Evolutionary conservation across 768 basidiomycete genomes (phyloP), one percentile per base, ranked within the genome.

Genomic region (Hygrophoropsis aurantiaca): DNA sequence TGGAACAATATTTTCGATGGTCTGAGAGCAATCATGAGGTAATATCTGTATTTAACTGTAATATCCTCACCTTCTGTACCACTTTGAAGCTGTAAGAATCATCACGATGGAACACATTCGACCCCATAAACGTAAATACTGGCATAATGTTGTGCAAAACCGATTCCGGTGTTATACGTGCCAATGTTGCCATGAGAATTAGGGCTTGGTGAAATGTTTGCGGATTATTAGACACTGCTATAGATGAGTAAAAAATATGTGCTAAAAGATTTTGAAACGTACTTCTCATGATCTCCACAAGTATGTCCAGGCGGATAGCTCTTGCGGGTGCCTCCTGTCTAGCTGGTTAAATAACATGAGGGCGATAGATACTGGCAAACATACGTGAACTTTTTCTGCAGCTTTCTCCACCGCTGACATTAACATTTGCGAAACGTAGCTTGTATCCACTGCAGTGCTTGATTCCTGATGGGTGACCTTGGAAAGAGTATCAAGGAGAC

Each of bases 121-220:
- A 91, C 16, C 97, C 95, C 92, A 98, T 97, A 70, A 97, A 98
- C 0, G 94, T 97, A 73, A 99, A 98, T 37, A 99, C 85, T 3
- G 97, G 95, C 91, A 99, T 97, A 42, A 97, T 79, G 56, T 95
- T 93, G 59, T 90, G 91, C 11, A 98, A 74, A 24, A 95, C 91
- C 10, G 92, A 89, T 46, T 94, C 91, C 0, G 95, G 94, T 0
- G 87, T 84, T 27, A 97, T 73, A 15, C 84, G 79, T 3, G 92
- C 89, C 46, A 98, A 67, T 51, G 77, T 86, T 5, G 93, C 86
- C 67, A 97, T 86, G 25, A 98, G 74, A 20, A 97, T 74, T 3
- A 98, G 72, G 0, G 93, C 92, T 63, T 95, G 90, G 55, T 97
- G 85, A 71, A 94, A 94, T 0, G 91, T 95, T 60, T 97, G 94